A percentile compares a stretch with the other conserved stretches of the same genome.
Conservation (phyloP, 148 eudicot genomes). For the Rhododendron ferrugineum region DNA sequence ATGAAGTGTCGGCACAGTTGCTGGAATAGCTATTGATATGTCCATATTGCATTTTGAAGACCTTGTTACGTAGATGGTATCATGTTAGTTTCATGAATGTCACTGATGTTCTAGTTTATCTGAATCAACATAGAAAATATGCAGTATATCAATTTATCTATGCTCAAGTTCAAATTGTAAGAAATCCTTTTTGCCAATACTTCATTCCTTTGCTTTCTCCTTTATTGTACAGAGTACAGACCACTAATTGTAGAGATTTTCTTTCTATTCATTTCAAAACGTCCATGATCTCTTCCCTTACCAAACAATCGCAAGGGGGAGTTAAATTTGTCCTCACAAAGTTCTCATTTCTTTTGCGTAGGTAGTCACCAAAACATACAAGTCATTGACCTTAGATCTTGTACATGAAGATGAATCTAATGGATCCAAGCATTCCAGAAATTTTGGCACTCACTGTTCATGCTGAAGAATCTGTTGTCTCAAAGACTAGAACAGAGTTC, state of each 20-base stretch:
- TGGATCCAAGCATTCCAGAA: constrained; percentile 33
- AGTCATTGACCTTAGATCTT: constrained; percentile 58
- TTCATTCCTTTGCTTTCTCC: background rate
- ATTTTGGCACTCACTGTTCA: constrained; percentile 56
- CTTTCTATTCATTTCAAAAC: too few relatives aligned
- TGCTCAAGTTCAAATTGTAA: background rate
- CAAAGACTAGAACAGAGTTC: constrained; percentile 74
- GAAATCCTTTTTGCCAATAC: background rate
- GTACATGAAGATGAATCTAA: constrained; percentile 36
- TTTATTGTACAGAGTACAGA: background rate
- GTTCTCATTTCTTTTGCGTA: constrained; percentile 26
- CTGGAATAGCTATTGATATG: background rate
- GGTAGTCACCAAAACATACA: constrained; percentile 61
- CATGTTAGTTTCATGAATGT: background rate
- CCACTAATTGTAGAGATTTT: too few relatives aligned
- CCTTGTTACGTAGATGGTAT: background rate
- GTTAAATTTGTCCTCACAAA: constrained; percentile 11
- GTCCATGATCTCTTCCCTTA: too few relatives aligned
- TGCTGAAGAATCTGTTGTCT: constrained; percentile 77
- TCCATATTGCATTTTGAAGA: background rate
- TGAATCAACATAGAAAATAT: background rate
- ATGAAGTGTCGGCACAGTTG: background rate
- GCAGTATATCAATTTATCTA: background rate
- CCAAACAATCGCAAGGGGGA: background rate
- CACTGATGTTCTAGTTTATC: background rate